Base-by-base conservation (phyloP, 192 early-diverging fungal species). In the Linnemannia hyalina region DNA sequence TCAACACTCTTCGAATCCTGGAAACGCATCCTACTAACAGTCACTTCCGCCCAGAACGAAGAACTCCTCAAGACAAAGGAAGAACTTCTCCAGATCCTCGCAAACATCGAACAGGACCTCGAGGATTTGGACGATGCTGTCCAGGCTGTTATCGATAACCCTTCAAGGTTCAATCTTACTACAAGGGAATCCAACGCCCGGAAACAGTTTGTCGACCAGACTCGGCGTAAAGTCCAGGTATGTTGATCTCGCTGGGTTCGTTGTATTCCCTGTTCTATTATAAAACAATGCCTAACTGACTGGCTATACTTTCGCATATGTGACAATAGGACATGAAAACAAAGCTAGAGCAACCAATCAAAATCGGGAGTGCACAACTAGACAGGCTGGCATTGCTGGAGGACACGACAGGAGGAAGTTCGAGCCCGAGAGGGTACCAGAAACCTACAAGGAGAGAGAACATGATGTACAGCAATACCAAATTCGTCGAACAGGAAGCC, bases 41-140 rank as follows among this genome's bases (percentile, higher is more conserved):
- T 92, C 38, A 83, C 88, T 29, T 92, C 91, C 13, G 75, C 85
- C 52, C 80, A 88, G 13, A 92, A 92, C 80, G 91, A 93, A 69
- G 92, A 93, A 41, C 76, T 93, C 23, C 15, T 88, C 23, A 88
- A 91, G 85, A 91, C 92, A 15, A 90, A 88, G 40, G 92, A 93
- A 47, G 92, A 93, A 63, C 70, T 93, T 0, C 68, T 44, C 36
- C 71, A 81, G 44, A 80, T 83, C 38, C 52, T 92, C 22, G 72
- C 83, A 69, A 88, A 77, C 40, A 87, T 93, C 20, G 86, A 83
- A 68, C 89, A 88, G 57, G 92, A 93, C 60, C 73, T 93, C 13
- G 90, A 91, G 32, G 92, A 92, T 68, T 70, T 93, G 7, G 88
- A 91, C n/a, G 90, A 91, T 75, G 87, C 92, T 2, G 88, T 93